phyloP scores from a whole-genome alignment of 306 rosid species.

The Prunus padus region DNA sequence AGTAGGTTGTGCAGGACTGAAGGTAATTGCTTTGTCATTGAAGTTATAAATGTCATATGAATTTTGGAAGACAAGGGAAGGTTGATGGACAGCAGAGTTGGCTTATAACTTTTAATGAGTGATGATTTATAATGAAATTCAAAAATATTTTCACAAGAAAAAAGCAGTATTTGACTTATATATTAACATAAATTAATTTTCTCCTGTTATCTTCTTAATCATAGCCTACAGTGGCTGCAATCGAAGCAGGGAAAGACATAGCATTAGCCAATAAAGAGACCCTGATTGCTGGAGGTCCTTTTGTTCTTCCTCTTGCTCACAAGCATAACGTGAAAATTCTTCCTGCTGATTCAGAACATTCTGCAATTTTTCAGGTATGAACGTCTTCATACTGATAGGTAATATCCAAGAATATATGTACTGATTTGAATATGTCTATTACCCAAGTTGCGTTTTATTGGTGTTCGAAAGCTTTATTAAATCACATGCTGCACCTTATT shows the following conservation, averaged over 20 bases:
- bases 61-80: constrained; percentile 6
- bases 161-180: not conserved
- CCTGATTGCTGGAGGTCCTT: constrained; percentile 97
- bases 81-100: not conserved
- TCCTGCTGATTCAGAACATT: constrained; percentile 99
- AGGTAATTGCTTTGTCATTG: constrained; percentile 47
- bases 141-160: not conserved
- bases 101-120: not conserved
- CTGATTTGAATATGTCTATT: constrained; percentile 7
- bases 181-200: constrained; percentile 18
- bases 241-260: constrained; percentile 98
- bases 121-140: not conserved
- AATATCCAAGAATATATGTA: constrained; percentile 14
- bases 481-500: constrained; percentile 9
- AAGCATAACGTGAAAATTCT: constrained; percentile 92
- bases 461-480: not conserved
- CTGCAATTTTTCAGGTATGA: constrained; percentile 96
- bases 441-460: not conserved
- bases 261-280: constrained; percentile 99
- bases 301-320: constrained; percentile 97
- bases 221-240: constrained; percentile 99
- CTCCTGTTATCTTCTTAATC: constrained; percentile 28
- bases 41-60: not conserved
- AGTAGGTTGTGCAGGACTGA: constrained; percentile 97
- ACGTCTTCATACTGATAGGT: not conserved